These are phyloP conservation scores for Noccaea bulbosa DNA, from an alignment of 345 rosid species.

Conservation along the genomic window DNA sequence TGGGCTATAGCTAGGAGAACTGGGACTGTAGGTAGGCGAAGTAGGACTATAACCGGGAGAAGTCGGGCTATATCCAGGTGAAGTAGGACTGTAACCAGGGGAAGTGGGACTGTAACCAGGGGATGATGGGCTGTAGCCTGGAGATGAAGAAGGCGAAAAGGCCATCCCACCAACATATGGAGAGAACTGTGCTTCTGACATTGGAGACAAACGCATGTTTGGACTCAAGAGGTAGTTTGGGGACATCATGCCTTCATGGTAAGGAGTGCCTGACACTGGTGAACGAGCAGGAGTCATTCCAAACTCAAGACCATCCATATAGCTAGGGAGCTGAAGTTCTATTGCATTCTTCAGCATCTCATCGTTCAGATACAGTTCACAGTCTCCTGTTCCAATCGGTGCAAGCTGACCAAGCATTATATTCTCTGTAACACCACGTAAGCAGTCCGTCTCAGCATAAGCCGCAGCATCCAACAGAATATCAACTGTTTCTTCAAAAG, in stretches of 20 bases:
- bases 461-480: slow-evolving; percentile 98
- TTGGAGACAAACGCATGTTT: slow-evolving; percentile 77
- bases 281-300: slow-evolving; percentile 96
- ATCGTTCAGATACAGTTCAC: slow-evolving; percentile 85
- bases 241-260: slow-evolving; percentile 96
- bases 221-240: slow-evolving; percentile 87
- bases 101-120: slow-evolving; percentile 81
- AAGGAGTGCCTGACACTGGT: slow-evolving; percentile 89
- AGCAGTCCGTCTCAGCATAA: slow-evolving; percentile 81
- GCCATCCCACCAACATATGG: slow-evolving; percentile 95
- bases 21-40: slow-evolving; percentile 89
- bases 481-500: slow-evolving; percentile 98
- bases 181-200: slow-evolving; percentile 82
- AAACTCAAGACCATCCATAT: slow-evolving; percentile 84
- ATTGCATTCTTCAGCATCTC: slow-evolving; percentile 98
- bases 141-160: slow-evolving; percentile 83
- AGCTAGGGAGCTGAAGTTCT: slow-evolving; percentile 97
- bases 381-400: slow-evolving; percentile 94
- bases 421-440: slow-evolving; percentile 94
- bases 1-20: slow-evolving; percentile 86
- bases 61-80: slow-evolving; percentile 85
- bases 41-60: slow-evolving; percentile 89
- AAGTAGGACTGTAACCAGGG: slow-evolving; percentile 81
- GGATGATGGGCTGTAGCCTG: slow-evolving; percentile 86
- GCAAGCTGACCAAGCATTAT: slow-evolving; percentile 98